Evolutionary conservation across 495 filamentous ascomycete species (phyloP).

Genomic region (Aspergillus olivimuriae): DNA sequence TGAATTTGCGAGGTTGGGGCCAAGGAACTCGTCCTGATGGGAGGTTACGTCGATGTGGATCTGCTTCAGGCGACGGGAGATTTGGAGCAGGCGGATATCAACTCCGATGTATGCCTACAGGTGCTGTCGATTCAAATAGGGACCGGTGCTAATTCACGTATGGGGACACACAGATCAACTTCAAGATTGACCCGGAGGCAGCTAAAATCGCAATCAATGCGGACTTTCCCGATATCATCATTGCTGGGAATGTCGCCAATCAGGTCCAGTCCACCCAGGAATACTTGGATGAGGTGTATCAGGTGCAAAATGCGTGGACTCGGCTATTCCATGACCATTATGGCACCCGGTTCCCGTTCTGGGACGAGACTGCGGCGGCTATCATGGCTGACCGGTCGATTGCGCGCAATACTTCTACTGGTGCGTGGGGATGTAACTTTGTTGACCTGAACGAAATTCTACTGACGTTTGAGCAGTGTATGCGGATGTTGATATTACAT

Average conservation of each 20-base stretch:
- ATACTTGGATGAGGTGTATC: constrained; percentile 21
- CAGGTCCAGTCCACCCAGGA: constrained; percentile 23
- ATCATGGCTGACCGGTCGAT: constrained; percentile 28
- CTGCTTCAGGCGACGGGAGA: constrained; percentile 26
- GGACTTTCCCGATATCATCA: constrained; percentile 33
- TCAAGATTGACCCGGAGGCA: constrained; percentile 38
- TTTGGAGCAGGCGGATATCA: constrained; percentile 22
- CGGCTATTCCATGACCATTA: constrained; percentile 28
- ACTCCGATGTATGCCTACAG: constrained; percentile 27
- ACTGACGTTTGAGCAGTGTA: neutral
- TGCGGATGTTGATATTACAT: constrained; percentile 19
- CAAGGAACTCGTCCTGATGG: constrained; percentile 17
- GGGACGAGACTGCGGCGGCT: constrained; percentile 37
- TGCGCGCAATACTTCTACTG: constrained; percentile 23
- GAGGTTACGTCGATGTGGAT: constrained; percentile 34
- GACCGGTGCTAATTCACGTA: no score
- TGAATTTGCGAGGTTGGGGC: constrained; percentile 31
- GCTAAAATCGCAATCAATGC: constrained; percentile 36
- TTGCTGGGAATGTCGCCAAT: constrained; percentile 36
- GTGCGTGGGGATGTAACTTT: constrained; percentile 6
- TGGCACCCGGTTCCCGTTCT: constrained; percentile 29
- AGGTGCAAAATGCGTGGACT: constrained; percentile 21
- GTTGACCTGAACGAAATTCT: neutral
- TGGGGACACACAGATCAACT: constrained; percentile 23
- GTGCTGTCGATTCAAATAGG: no score